Evolutionary conservation across 257 asterid species (phyloP), one percentile per base, ranked within the genome.

Genomic region (Datura wrightii): DNA sequence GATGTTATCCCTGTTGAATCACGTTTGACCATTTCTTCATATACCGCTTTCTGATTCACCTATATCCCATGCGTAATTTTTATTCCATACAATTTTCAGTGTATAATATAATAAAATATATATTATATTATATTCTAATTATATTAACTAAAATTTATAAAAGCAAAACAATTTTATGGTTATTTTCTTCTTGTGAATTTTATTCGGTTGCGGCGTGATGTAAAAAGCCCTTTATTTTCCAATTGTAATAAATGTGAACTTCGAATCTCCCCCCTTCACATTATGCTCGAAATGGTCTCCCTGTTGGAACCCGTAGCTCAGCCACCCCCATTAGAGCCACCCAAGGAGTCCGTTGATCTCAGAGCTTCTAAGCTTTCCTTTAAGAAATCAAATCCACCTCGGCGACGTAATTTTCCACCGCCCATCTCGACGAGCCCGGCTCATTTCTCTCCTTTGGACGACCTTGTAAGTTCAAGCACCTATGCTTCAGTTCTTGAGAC

Each of bases 401-500:
- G 41, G 7, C 71, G 34, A 80, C 55, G 54, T 34, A n/a, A 54
- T 39, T 80, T 60, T 56, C 55, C 65, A 5, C 69, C 9, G 8
- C 41, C 83, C 65, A 41, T 80, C 1, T 18, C 81, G 36, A 53
- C 58, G 15, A 48, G 50, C 55, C 87, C 37, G 50, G 10, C 78
- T 37, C 37, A 41, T 8, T 46, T 71, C 19, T 71, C 66, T 58
- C 19, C 10, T 14, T 86, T 86, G 74, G 67, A 79, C 79, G 89
- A 84, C 84, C 79, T 70, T 1, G 60, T 86, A 10, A 89, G 82
- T 86, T 90, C 98, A 67, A 89, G 91, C 39, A 71, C 79, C 74
- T 94, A 90, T 80, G 96, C 94, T 62, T 85, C 92, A 5, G 86
- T 83, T 48, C 93, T 94, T 52, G 94, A 93, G 16, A 90, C 91